These are phyloP conservation scores for Dryas alaskensis DNA, from an alignment of 306 rosid species.

Conservation along the genomic window DNA sequence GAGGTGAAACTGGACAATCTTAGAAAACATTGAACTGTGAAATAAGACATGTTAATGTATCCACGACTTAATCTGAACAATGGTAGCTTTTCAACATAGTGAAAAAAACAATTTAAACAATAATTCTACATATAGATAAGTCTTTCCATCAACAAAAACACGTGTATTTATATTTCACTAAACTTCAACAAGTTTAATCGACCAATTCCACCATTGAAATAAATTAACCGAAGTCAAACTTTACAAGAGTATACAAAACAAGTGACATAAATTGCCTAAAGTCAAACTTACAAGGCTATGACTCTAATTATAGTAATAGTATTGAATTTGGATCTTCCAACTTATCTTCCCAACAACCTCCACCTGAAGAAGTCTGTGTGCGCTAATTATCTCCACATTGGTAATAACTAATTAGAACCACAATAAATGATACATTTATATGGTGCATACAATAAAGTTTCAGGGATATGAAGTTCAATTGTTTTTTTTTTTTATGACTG, in stretches of 20 bases:
- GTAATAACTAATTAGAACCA: too few species aligned
- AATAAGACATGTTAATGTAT: neutral
- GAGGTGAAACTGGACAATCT: constrained; percentile 26
- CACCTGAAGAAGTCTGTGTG: too few species aligned
- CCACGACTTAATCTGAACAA: neutral
- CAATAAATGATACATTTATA: too few species aligned
- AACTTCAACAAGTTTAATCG: neutral
- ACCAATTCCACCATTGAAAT: neutral
- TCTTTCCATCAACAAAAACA: neutral
- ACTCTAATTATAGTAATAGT: too few species aligned
- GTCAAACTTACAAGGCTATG: neutral
- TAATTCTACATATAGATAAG: neutral
- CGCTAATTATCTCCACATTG: too few species aligned
- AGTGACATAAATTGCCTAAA: neutral
- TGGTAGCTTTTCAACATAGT: neutral
- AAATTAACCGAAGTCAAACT: neutral
- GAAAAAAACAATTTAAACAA: neutral
- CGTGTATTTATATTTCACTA: neutral
- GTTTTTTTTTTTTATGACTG: too few species aligned
- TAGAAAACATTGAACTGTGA: constrained; percentile 10
- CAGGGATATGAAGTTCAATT: too few species aligned
- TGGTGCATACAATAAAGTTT: too few species aligned
- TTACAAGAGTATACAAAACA: neutral
- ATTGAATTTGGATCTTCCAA: too few species aligned
- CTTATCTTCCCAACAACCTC: neutral